Evolutionary conservation across 306 rosid species (phyloP), one percentile per base, ranked within the genome.

Genomic region (Prunus mongolica): DNA sequence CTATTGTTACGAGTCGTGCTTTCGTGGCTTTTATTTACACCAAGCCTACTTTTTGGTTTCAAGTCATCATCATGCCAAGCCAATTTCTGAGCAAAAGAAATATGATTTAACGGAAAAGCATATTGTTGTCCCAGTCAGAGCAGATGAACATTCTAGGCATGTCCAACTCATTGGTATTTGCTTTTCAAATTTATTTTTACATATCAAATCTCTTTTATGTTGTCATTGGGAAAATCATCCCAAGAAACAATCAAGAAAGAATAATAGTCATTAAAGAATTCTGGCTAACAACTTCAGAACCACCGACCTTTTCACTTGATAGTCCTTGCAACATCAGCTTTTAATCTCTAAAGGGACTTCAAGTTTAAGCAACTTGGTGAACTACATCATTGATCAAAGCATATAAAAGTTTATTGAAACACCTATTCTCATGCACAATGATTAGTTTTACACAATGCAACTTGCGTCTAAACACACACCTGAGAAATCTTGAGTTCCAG

Each of bases 401-500:
- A 44, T 50, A 69, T 44, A 64, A 80, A 74, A 41, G 8, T 20
- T 74, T 55, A 69, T 77, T 74, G 45, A 41, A 69, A 74, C 44
- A 52, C 0, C 20, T 41, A 11, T 9, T 74, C 65, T 19, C n/a
- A 18, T 4, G 49, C 69, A 56, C 28, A 65, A 57, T 4, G 51
- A 47, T 47, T 51, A 12, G 16, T 34, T 22, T 28, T 52, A 47
- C 18, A 22, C 45, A 60, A n/a, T 57, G 25, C 55, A 75, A 54
- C 52, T 63, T 69, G 16, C n/a, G 55, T 46, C 75, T 74, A 45
- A 45, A 20, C 0, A 50, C 83, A 82, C 24, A 90, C 98, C 95
- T 90, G 97, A 78, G 96, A 90, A 84, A 89, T 87, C 87, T 95
- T 92, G 81, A 95, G 93, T 75, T 89, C 98, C 79, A 95, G 82